Conservation (phyloP, 306 rosid species). For the Quercus suber region DNA sequence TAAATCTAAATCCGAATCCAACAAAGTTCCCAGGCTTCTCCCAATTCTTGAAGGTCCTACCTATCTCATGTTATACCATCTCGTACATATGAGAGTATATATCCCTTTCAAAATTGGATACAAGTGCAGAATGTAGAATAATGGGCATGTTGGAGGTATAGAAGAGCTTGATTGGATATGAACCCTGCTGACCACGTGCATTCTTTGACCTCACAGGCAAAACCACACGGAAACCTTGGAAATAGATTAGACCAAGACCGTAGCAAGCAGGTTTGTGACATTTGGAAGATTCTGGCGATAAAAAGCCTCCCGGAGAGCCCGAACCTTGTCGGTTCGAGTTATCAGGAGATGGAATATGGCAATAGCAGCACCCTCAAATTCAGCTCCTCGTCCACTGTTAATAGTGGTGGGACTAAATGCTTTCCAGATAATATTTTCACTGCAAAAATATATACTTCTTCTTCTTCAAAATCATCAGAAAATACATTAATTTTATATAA, state of each 20-base stretch:
- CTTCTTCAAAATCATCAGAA: not conserved
- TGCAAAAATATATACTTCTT: slow-evolving; percentile 18
- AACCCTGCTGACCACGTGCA: slow-evolving; percentile 96
- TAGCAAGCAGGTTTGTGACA: slow-evolving; percentile 88
- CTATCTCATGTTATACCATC: too few species aligned
- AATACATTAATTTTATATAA: not conserved
- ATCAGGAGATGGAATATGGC: slow-evolving; percentile 89
- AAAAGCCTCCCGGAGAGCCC: slow-evolving; percentile 88
- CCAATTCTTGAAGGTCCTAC: too few species aligned
- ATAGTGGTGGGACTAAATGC: slow-evolving; percentile 96
- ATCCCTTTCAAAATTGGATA: slow-evolving; percentile 47
- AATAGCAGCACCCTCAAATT: slow-evolving; percentile 91
- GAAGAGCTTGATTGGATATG: slow-evolving; percentile 93
- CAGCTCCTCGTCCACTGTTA: slow-evolving; percentile 94
- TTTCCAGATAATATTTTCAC: slow-evolving; percentile 93
- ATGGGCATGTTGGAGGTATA: slow-evolving; percentile 98
- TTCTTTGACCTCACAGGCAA: slow-evolving; percentile 95
- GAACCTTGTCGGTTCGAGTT: slow-evolving; percentile 84
- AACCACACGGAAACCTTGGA: slow-evolving; percentile 97
- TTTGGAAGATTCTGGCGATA: slow-evolving; percentile 96
- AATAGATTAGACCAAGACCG: slow-evolving; percentile 80
- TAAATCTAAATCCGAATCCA: too few species aligned
- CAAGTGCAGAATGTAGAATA: slow-evolving; percentile 95
- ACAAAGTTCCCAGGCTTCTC: too few species aligned
- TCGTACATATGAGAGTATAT: too few species aligned